Evolutionary conservation across 1,139 yeast species (phyloP).

Genomic region (Geotrichum siamense): DNA sequence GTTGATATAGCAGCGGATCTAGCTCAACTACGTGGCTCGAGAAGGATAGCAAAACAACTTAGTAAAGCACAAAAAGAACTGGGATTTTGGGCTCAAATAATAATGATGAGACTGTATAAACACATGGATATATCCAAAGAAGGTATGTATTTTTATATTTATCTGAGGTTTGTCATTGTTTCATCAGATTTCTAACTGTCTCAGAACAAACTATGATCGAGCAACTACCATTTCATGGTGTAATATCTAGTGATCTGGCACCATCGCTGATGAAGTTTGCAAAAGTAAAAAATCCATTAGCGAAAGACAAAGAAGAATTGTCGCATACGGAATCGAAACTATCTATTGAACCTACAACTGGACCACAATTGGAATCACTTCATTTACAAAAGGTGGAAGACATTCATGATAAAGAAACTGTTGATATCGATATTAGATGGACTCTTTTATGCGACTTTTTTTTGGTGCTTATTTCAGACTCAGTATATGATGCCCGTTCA

Average conservation of each 20-base stretch:
- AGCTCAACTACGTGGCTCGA: conserved; percentile 52
- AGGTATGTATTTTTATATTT: conserved; percentile 18
- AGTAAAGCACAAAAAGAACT: conserved; percentile 70
- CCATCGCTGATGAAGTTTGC: conserved; percentile 38
- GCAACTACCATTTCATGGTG: conserved; percentile 74
- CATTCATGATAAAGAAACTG: conserved; percentile 33
- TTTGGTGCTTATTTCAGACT: conserved; percentile 69
- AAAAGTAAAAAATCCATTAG: conserved; percentile 29
- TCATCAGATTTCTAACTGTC: too few species aligned
- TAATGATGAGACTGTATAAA: conserved; percentile 65
- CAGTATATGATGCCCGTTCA: conserved; percentile 84
- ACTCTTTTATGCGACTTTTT: conserved; percentile 87
- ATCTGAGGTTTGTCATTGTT: neutral
- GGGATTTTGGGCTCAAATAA: conserved; percentile 77
- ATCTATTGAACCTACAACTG: neutral
- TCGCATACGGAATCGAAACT: conserved; percentile 1
- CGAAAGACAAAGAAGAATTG: conserved; percentile 2
- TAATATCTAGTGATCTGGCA: conserved; percentile 64
- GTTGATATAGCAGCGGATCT: conserved; percentile 77
- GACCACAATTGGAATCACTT: conserved; percentile 18
- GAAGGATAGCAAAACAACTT: conserved; percentile 44
- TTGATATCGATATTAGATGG: conserved; percentile 82
- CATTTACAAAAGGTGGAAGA: conserved; percentile 34
- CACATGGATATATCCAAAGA: conserved; percentile 74
- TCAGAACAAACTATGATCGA: conserved; percentile 81